These are phyloP conservation scores for Microstegium vimineum DNA, from an alignment of 176 grass and related monocot species.

Conservation along the genomic window DNA sequence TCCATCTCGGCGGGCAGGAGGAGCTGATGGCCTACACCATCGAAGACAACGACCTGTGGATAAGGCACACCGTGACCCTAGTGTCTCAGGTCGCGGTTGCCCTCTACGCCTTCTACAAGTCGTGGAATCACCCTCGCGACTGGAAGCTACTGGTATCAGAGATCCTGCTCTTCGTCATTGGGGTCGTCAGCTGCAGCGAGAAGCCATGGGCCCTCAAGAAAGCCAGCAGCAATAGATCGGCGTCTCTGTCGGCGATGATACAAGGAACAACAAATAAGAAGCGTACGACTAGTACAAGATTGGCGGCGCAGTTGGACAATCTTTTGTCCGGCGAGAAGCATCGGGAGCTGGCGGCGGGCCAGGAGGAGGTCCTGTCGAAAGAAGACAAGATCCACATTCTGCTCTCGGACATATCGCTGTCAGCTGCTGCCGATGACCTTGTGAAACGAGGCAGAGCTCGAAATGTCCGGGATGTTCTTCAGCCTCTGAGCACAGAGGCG, in stretches of 20 bases:
- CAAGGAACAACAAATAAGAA: no score
- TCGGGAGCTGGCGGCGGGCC: no score
- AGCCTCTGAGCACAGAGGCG: background rate
- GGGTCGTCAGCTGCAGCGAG: background rate
- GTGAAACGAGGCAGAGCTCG: background rate
- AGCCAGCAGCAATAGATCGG: background rate
- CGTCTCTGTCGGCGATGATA: background rate
- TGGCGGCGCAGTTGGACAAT: no score
- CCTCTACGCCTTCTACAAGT: background rate
- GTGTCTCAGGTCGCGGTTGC: constrained; percentile 13
- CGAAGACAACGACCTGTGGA: constrained; percentile 27
- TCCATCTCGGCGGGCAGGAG: constrained; percentile 13
- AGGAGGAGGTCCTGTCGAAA: background rate
- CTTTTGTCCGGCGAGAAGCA: no score
- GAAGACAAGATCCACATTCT: background rate
- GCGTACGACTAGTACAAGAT: no score
- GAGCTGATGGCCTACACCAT: background rate
- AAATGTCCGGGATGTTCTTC: background rate
- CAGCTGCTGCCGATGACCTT: background rate
- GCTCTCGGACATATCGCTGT: background rate
- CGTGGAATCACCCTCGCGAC: background rate
- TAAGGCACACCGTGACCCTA: background rate
- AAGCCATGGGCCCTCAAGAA: background rate
- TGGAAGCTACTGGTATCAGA: fast-evolving
- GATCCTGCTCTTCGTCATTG: background rate